These are phyloP conservation scores for Boletus austroedulis DNA, from an alignment of 1,284 basidiomycete genomes.

Conservation along the genomic window DNA sequence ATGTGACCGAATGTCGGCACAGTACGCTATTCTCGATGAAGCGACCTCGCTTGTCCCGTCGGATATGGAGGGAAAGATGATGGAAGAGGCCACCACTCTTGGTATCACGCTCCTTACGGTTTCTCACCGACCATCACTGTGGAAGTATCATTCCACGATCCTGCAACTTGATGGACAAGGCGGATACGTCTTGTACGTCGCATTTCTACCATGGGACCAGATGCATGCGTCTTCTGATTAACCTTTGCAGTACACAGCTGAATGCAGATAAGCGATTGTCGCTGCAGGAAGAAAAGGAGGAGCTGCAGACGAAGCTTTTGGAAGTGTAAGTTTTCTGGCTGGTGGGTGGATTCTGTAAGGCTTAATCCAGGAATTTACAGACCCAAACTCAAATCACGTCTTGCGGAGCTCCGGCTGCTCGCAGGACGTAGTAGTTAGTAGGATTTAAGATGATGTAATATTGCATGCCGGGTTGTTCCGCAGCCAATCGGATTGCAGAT, in stretches of 20 bases:
- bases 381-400: constrained; percentile 76
- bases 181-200: constrained; percentile 78
- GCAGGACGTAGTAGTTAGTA: no score
- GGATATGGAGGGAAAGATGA: constrained; percentile 93
- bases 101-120: constrained; percentile 91
- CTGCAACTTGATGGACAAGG: constrained; percentile 86
- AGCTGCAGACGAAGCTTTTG: constrained; percentile 72
- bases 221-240: constrained; percentile 4
- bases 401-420: constrained; percentile 59
- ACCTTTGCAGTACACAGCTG: constrained; percentile 67
- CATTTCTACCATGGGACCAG: neutral
- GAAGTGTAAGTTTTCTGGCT: constrained; percentile 56
- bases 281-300: constrained; percentile 92
- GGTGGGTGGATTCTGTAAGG: neutral
- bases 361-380: constrained; percentile 38
- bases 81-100: constrained; percentile 86
- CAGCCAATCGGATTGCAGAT: constrained; percentile 31
- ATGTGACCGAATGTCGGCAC: constrained; percentile 2
- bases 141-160: constrained; percentile 94
- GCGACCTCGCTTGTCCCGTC: constrained; percentile 93
- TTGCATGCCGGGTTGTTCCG: constrained; percentile 19
- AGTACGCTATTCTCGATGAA: constrained; percentile 97
- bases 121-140: constrained; percentile 88
- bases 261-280: constrained; percentile 90
- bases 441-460: no score